Evolutionary conservation across 2,329 filamentous ascomycete genomes (phyloP), one percentile per base, ranked within the genome.

Genomic region (Neofusicoccum ribis): DNA sequence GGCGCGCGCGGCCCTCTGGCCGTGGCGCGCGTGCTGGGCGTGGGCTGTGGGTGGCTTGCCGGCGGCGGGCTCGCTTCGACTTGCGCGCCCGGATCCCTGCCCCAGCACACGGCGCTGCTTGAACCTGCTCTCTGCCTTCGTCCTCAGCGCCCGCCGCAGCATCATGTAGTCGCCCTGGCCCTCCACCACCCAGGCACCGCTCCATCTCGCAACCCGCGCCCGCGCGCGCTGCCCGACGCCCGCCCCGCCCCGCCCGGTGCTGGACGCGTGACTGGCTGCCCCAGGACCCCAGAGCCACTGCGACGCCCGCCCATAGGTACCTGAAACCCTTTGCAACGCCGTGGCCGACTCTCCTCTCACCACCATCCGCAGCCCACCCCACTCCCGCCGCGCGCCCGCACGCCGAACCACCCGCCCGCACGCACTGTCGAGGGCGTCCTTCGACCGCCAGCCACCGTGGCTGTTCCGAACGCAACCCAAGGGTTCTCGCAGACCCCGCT

Each of bases 371-470:
- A 41, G 36, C 34, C 49, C n/a, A 6, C 9, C 37, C 20, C 49
- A 3, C 11, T 36, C 23, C 7, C 31, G 11, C 43, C 4, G 20
- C 11, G 27, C 1, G 27, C 15, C 34, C 20, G 6, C 11, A 3
- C 34, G 6, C 36, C 15, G 15, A 12, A n/a, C 15, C 37, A 15
- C 37, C 23, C 4, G 5, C 3, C 9, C 14, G 14, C 11, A 56
- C n/a, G 39, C n/a, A 56, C 23, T 39, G 64, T 61, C 50, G 37
- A 20, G 17, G 51, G 51, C 51, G 8, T 54, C 23, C 51, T 41
- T 41, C 50, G 60, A 62, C 43, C 36, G 3, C 15, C 62, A 64
- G 39, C 65, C 69, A 75, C 67, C 67, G 70, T 77, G 76, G 76
- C 76, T 68, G 68, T 71, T 47, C 70, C 72, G 34, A 69, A 67